These are phyloP conservation scores for Hirsutella rhossiliensis DNA, from an alignment of 2,329 filamentous ascomycete species.

Conservation along the genomic window DNA sequence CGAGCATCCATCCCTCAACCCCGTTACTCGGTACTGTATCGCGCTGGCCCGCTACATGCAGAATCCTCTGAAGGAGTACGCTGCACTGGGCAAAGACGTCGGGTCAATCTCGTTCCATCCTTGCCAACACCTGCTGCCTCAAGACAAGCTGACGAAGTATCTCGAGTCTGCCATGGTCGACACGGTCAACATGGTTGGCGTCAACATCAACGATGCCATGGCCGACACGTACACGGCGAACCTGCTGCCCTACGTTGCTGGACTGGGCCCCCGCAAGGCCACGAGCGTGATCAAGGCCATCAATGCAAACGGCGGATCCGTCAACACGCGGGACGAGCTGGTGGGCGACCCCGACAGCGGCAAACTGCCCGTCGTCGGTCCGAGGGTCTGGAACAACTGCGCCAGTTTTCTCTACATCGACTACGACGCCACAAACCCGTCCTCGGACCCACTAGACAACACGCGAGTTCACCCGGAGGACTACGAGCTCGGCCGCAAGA, in stretches of 20 bases:
- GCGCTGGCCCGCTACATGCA: slow-evolving; percentile 86
- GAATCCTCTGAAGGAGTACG: slow-evolving; percentile 93
- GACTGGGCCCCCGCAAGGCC: slow-evolving; percentile 85
- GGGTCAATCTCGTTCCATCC: slow-evolving; percentile 79
- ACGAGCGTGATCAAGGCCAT: slow-evolving; percentile 65
- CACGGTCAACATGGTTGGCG: slow-evolving; percentile 93
- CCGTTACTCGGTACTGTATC: slow-evolving; percentile 79
- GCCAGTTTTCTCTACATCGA: slow-evolving; percentile 89
- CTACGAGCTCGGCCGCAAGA: slow-evolving; percentile 95
- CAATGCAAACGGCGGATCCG: slow-evolving; percentile 77
- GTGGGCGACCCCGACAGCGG: slow-evolving; percentile 77
- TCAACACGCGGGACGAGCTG: slow-evolving; percentile 75
- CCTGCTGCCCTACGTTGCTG: slow-evolving; percentile 80
- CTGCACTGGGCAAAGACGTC: slow-evolving; percentile 79
- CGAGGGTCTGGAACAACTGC: slow-evolving; percentile 91
- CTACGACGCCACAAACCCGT: slow-evolving; percentile 69
- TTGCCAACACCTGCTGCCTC: slow-evolving; percentile 76
- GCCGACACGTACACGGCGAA: slow-evolving; percentile 72
- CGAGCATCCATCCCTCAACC: slow-evolving; percentile 71
- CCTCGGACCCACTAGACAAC: slow-evolving; percentile 88
- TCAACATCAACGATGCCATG: slow-evolving; percentile 89
- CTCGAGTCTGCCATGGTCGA: slow-evolving; percentile 97
- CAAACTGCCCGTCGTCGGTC: slow-evolving; percentile 68
- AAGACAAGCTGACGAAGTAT: slow-evolving; percentile 75
- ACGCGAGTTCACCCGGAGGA: slow-evolving; percentile 97